Percentiles rank a stretch among this genome's conserved stretches.
phyloP scores from a whole-genome alignment of 164 flowering plant species.

The Tetrastigma voinierianum region DNA sequence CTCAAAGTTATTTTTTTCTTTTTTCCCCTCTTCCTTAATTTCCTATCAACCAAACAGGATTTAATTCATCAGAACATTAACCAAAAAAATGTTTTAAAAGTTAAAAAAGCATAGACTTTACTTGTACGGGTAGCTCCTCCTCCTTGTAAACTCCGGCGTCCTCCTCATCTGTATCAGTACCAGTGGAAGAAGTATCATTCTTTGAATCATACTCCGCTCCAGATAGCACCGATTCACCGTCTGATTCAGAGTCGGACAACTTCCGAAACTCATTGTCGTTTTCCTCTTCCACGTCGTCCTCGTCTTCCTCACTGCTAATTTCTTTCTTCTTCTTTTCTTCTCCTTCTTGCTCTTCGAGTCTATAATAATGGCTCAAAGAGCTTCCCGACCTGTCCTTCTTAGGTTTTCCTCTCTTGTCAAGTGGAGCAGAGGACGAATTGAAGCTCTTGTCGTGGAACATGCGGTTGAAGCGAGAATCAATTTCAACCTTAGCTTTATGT shows the following conservation, averaged over 20 bases:
- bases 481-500: slow-evolving; percentile 50
- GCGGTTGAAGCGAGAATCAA: slow-evolving; percentile 69
- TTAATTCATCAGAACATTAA: not conserved
- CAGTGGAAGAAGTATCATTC: slow-evolving; percentile 16
- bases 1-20: too few species aligned
- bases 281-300: slow-evolving; percentile 12
- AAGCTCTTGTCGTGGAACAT: slow-evolving; percentile 60
- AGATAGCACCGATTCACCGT: slow-evolving; percentile 14
- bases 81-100: not conserved
- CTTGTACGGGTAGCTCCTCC: slow-evolving; percentile 29
- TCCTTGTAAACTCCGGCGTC: slow-evolving; percentile 28
- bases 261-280: not conserved
- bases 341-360: slow-evolving; percentile 37
- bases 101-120: slow-evolving; percentile 2
- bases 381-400: slow-evolving; percentile 24
- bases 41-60: not conserved
- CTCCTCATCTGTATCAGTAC: slow-evolving; percentile 31
- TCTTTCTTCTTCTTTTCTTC: slow-evolving; percentile 10
- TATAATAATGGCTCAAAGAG: slow-evolving; percentile 56
- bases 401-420: slow-evolving; percentile 76
- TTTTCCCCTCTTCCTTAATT: too few species aligned
- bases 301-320: not conserved
- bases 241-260: slow-evolving; percentile 9
- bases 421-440: slow-evolving; percentile 49
- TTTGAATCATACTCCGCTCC: slow-evolving; percentile 11